Evolutionary conservation across 2,329 filamentous ascomycete species (phyloP), one percentile per base, ranked within the genome.

Genomic region (Neopestalotiopsis sp.): DNA sequence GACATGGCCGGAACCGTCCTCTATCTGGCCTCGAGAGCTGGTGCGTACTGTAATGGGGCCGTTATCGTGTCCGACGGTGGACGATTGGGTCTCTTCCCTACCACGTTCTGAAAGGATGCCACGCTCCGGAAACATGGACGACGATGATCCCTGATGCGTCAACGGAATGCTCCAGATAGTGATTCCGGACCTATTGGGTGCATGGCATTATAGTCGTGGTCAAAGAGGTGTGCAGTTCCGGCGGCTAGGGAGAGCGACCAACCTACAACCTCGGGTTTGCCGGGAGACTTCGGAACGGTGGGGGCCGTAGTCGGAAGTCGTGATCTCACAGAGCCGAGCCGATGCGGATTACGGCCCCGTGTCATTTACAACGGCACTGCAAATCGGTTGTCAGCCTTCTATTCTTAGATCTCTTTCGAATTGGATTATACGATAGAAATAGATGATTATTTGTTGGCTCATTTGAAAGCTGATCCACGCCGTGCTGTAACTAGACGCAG

Each of bases 1-100:
- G 91, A 92, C 74, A 88, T 93, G 82, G 88, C 85, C 1, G 90
- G 90, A 1, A 82, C 88, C 62, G 84, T 93, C 32, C 76, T 94
- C 65, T 93, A 90, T 81, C 81, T 93, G 75, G 88, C 88, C 3
- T 89, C 88, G 63, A 81, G 86, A 70, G 90, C 90, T 2, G 91
- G 91, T 0, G 88, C 87, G 3, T 93, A 91, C 76, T 82, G 88
- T 73, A 92, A 92, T 77, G 91, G 90, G 2, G 86, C 85, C 69
- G 84, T 90, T 17, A 79, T 92, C 61, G 79, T 92, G 7, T 82
- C 88, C 0, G 91, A 93, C 75, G 90, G 90, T 63, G 90, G 90
- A 1, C 83, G 89, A 68, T 75, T 93, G 63, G 82, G 82, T 34
- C 84, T 81, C 17, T 82, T 90, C 71, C 88, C 89, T 34, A 84